These are phyloP conservation scores for Trichoderma harzianum DNA, from an alignment of 2,329 filamentous ascomycete species.

Conservation along the genomic window DNA sequence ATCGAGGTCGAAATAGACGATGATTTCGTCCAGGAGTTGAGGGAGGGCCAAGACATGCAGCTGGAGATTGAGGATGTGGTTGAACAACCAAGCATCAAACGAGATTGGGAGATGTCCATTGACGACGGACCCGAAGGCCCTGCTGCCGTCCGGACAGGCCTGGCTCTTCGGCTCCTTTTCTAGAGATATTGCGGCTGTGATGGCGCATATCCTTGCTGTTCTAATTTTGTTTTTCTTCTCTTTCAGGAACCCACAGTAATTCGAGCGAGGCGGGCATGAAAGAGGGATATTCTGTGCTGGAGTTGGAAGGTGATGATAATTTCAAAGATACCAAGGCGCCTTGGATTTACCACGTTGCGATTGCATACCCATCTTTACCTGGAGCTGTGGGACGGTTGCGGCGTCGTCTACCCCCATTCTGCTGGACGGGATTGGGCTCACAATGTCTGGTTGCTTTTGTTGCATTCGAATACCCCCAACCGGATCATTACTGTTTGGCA, in stretches of 20 bases:
- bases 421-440: conserved; percentile 9
- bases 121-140: conserved; percentile 29
- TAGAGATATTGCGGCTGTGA: conserved; percentile 1
- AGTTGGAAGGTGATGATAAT: conserved; percentile 19
- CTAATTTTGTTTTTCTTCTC: neutral
- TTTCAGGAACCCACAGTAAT: neutral
- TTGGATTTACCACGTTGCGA: neutral
- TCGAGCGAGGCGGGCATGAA: neutral
- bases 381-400: neutral
- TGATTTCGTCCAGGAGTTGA: conserved; percentile 77
- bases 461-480: conserved; percentile 6
- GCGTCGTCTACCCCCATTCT: neutral
- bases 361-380: conserved; percentile 5
- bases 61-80: conserved; percentile 59
- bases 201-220: neutral
- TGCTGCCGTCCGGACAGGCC: conserved; percentile 10
- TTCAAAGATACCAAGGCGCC: conserved; percentile 19
- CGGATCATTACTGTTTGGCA: neutral
- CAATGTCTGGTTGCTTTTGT: neutral
- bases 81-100: conserved; percentile 40
- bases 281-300: conserved; percentile 8
- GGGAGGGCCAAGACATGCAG: conserved; percentile 90
- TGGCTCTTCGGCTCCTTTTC: conserved; percentile 23
- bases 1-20: conserved; percentile 86
- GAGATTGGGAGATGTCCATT: conserved; percentile 61